Evolutionary conservation across 108 stramenopile genomes (phyloP).

Genomic region (Parietichytrium sp.): DNA sequence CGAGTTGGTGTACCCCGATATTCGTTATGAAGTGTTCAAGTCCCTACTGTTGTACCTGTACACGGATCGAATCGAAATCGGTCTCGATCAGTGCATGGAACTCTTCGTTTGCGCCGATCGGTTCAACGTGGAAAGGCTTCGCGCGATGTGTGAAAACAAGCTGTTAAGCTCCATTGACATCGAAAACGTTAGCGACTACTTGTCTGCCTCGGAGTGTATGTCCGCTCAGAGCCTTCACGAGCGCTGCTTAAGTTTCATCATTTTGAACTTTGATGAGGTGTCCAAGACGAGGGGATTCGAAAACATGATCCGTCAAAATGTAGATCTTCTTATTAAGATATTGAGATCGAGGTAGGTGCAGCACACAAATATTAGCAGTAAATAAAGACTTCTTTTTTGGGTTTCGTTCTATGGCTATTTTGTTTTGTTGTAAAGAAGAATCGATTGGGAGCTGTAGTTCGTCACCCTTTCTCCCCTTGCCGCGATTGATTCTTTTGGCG

Average conservation of each 20-base stretch:
- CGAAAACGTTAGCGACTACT: constrained; percentile 88
- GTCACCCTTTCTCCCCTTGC: too few relatives aligned
- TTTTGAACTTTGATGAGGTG: constrained; percentile 87
- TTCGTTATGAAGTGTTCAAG: constrained; percentile 77
- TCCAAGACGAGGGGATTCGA: constrained; percentile 79
- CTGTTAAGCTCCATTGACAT: constrained; percentile 84
- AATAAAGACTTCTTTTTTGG: too few relatives aligned
- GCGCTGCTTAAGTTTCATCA: constrained; percentile 84
- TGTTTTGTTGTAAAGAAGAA: too few relatives aligned
- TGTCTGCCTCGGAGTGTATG: constrained; percentile 89
- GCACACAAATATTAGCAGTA: too few relatives aligned
- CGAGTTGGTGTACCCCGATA: constrained; percentile 71
- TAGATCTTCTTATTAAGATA: constrained; percentile 92
- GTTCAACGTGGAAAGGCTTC: constrained; percentile 88
- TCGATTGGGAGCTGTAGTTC: too few relatives aligned
- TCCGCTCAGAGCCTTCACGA: constrained; percentile 75
- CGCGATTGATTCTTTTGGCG: too few relatives aligned
- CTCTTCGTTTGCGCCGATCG: constrained; percentile 91
- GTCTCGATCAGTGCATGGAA: constrained; percentile 89
- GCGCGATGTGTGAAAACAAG: constrained; percentile 87
- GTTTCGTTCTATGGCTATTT: too few relatives aligned
- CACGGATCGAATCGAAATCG: constrained; percentile 80
- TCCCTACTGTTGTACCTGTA: constrained; percentile 89
- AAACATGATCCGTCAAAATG: constrained; percentile 92
- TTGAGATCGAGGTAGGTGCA: constrained; percentile 72